Evolutionary conservation across 345 rosid genomes (phyloP), one percentile per base, ranked within the genome.

Genomic region (Citrus inodora): DNA sequence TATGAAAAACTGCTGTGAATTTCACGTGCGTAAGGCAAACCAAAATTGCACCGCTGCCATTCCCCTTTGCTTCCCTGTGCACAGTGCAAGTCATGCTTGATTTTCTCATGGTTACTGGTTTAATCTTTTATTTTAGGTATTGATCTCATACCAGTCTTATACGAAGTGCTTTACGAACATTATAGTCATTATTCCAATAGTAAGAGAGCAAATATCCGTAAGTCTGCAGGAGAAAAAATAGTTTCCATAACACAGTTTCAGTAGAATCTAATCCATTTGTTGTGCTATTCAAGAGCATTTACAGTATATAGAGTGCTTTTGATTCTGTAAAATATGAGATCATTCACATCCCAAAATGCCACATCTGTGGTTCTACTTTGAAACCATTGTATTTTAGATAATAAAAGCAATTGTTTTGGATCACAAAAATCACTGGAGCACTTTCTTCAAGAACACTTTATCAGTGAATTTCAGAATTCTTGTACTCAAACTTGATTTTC

Each of bases 41-140:
- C 88, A 28, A 0, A 37, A 48, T 69, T 78, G 82, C 93, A 88
- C 28, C 90, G 79, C 48, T 53, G 37, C 93, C 93, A 90, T 24
- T 64, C 19, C 56, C 63, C 67, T 72, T 71, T 55, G 33, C 79
- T 87, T 33, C 80, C 82, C 91, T 88, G 83, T 78, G 53, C 24
- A 2, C n/a, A 51, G 14, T 32, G 62, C 13, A 60, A 27, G 19
- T 32, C 30, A 63, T 37, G 27, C 60, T 75, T 61, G 51, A n/a
- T 60, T 42, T 42, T 46, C 51, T 53, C 58, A 16, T 0, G 5
- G 58, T 53, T 19, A 53, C 6, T 53, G 58, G 8, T 53, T 17
- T 19, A 46, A 46, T 11, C 51, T 53, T 17, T 53, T 53, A 53
- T 53, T 53, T 53, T 17, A 5, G 32, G 13, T 70, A 24, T n/a